Conservation (phyloP, 1,284 basidiomycete genomes). For the Vanrija sp. region DNA sequence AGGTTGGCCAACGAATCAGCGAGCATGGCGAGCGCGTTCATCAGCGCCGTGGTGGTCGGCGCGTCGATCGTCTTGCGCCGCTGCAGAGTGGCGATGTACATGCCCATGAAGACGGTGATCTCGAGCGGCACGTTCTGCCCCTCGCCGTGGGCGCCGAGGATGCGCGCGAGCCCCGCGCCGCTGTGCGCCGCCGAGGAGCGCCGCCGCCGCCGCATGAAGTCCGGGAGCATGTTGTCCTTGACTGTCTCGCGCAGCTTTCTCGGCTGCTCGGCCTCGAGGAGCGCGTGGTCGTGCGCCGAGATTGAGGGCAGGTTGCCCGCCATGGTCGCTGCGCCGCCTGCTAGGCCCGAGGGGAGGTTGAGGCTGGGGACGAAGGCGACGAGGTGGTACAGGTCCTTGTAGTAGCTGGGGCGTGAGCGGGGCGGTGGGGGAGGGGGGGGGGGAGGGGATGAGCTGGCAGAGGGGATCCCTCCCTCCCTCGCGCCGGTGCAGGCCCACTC, state of each 20-base stretch:
- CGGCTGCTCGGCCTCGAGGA: not conserved
- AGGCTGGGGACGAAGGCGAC: conserved; percentile 41
- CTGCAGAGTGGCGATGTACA: conserved; percentile 63
- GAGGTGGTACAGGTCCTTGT: conserved; percentile 44
- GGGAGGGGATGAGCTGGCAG: too few species aligned
- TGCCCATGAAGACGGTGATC: conserved; percentile 66
- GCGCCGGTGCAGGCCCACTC: conserved; percentile 21
- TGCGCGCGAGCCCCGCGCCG: conserved; percentile 10
- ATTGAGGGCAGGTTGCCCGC: too few species aligned
- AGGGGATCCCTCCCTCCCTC: too few species aligned
- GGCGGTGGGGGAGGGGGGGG: too few species aligned
- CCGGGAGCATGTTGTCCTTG: conserved; percentile 2
- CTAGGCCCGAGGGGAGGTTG: conserved; percentile 12
- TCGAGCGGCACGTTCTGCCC: conserved; percentile 69
- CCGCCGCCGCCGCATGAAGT: not conserved
- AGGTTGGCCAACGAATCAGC: conserved; percentile 66
- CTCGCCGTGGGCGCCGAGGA: conserved; percentile 31
- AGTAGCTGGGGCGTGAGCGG: conserved; percentile 22
- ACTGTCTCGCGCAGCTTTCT: conserved; percentile 23
- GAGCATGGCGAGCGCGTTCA: conserved; percentile 57
- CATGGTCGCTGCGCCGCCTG: too few species aligned
- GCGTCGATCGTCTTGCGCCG: conserved; percentile 60
- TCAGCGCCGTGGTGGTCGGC: conserved; percentile 60
- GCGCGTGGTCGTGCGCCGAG: too few species aligned
- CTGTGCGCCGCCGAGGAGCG: conserved; percentile 48